Percentiles rank a stretch among this genome's conserved stretches.
These are phyloP conservation scores for Asterophora parasitica DNA, from an alignment of 768 basidiomycete genomes.

Conservation along the genomic window DNA sequence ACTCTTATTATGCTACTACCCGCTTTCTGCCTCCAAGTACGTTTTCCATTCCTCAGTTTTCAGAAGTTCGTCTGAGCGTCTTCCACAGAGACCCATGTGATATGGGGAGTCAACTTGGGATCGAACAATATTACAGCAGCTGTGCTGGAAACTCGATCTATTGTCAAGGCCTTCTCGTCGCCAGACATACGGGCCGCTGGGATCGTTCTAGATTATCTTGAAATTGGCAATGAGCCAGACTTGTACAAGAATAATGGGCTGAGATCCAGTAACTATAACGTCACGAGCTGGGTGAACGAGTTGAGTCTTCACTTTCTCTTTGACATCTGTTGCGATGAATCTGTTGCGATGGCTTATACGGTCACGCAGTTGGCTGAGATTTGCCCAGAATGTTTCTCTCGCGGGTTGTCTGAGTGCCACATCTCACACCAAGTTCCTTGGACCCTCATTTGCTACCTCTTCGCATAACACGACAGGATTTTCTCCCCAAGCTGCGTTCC, in stretches of 20 bases:
- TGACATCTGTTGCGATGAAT: background rate
- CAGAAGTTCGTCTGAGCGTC: background rate
- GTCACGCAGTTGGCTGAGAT: conserved; percentile 44
- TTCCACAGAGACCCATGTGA: conserved; percentile 50
- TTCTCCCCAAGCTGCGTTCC: conserved; percentile 58
- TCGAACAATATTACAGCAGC: conserved; percentile 44
- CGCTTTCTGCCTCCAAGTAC: conserved; percentile 16
- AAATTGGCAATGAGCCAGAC: conserved; percentile 62
- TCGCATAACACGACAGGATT: conserved; percentile 44
- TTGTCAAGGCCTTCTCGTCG: conserved; percentile 45
- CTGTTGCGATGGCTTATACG: background rate
- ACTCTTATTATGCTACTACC: conserved; percentile 41
- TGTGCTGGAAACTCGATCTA: conserved; percentile 42
- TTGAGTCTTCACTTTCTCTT: conserved; percentile 23
- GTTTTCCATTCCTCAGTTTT: background rate
- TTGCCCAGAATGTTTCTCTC: conserved; percentile 44
- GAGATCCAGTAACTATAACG: conserved; percentile 34
- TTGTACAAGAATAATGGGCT: conserved; percentile 44
- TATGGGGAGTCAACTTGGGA: conserved; percentile 68
- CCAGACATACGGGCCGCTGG: conserved; percentile 31
- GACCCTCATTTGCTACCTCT: conserved; percentile 45
- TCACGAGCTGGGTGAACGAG: conserved; percentile 45
- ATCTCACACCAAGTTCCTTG: conserved; percentile 37
- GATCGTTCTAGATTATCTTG: conserved; percentile 51
- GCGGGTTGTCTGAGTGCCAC: too few species aligned